Conservation (phyloP, 306 rosid genomes). For the Cicer judaicum region DNA sequence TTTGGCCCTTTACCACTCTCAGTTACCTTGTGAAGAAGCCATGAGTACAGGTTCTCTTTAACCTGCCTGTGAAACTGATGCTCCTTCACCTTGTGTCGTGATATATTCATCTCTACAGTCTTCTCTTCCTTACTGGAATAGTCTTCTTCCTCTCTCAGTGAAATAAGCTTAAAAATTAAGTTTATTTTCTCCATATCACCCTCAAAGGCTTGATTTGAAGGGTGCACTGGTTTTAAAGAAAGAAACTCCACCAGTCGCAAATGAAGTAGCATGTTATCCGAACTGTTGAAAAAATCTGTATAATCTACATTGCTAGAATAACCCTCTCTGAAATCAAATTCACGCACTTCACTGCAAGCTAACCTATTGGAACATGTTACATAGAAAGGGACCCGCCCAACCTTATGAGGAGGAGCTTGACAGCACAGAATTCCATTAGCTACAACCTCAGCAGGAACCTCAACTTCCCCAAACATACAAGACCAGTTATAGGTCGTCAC, state of each 20-base stretch:
- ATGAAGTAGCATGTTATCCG: slow-evolving; percentile 59
- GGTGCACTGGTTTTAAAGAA: slow-evolving; percentile 52
- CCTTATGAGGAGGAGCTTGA: slow-evolving; percentile 70
- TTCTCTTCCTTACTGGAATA: slow-evolving; percentile 49
- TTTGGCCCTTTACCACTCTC: slow-evolving; percentile 87
- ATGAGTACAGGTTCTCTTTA: slow-evolving; percentile 77
- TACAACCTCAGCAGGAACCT: slow-evolving; percentile 82
- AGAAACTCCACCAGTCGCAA: slow-evolving; percentile 61
- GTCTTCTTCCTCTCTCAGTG: slow-evolving; percentile 77
- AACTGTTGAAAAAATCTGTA: slow-evolving; percentile 44
- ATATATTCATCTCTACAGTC: slow-evolving; percentile 45
- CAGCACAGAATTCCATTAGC: slow-evolving; percentile 81
- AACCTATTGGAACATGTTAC: slow-evolving; percentile 88
- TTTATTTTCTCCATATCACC: slow-evolving; percentile 55
- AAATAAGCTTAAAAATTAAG: slow-evolving; percentile 62
- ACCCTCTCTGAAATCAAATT: slow-evolving; percentile 70
- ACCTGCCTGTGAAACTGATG: slow-evolving; percentile 54
- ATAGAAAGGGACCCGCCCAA: slow-evolving; percentile 82
- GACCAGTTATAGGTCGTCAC: slow-evolving; percentile 67
- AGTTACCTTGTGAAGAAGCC: slow-evolving; percentile 75
- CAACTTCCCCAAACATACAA: slow-evolving; percentile 95
- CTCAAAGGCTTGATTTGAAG: slow-evolving; percentile 52
- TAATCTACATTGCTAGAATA: slow-evolving; percentile 56
- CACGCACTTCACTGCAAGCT: slow-evolving; percentile 93
- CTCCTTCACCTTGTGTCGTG: slow-evolving; percentile 56